Evolutionary conservation across 106 monocot species (phyloP).

Genomic region (Posidonia australis): DNA sequence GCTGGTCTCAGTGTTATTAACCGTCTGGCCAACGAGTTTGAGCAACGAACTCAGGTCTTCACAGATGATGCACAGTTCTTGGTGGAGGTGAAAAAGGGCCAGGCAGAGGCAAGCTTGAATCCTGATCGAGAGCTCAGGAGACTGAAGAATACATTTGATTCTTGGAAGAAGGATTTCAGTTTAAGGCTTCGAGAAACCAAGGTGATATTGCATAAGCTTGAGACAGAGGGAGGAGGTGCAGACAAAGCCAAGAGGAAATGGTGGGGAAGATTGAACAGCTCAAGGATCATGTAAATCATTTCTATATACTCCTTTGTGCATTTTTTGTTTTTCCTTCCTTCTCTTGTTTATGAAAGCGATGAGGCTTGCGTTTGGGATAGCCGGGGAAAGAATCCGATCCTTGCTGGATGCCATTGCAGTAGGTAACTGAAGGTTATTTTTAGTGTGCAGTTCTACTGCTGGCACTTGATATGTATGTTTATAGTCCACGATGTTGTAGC

Average conservation of each 20-base stretch:
- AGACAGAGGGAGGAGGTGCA: neutral
- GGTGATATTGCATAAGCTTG: slow-evolving; percentile 8
- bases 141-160: slow-evolving; percentile 64
- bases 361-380: too few species aligned
- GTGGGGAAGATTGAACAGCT: slow-evolving; percentile 30
- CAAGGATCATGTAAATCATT: slow-evolving; percentile 8
- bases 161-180: slow-evolving; percentile 80
- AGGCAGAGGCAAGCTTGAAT: slow-evolving; percentile 60
- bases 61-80: slow-evolving; percentile 66
- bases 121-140: slow-evolving; percentile 68
- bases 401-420: too few species aligned
- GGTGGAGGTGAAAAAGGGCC: slow-evolving; percentile 90
- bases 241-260: slow-evolving; percentile 17
- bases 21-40: slow-evolving; percentile 67
- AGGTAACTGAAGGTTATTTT: too few species aligned
- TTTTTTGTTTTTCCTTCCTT: neutral
- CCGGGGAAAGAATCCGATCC: too few species aligned
- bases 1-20: slow-evolving; percentile 38
- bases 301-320: neutral
- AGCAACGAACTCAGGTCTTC: slow-evolving; percentile 58
- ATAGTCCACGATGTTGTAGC: too few species aligned
- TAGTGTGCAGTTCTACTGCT: too few species aligned
- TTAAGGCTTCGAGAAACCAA: slow-evolving; percentile 44
- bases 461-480: too few species aligned
- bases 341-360: too few species aligned